Base-by-base conservation (phyloP, 108 stramenopile genomes). In the Skeletonema marinoi region DNA sequence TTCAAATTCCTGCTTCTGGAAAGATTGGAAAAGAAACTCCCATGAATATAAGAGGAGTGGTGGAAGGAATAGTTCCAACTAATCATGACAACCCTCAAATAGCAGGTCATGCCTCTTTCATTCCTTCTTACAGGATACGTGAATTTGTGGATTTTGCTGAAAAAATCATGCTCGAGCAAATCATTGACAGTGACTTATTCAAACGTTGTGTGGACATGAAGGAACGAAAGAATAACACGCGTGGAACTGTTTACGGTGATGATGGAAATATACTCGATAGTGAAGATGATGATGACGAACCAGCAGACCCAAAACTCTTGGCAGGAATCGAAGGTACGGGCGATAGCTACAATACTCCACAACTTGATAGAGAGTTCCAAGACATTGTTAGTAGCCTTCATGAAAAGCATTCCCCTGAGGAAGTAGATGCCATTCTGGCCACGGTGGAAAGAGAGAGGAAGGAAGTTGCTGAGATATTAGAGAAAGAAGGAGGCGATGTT, bases 1-100 rank as follows among this genome's bases (percentile, higher is more conserved):
- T 93, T 46, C 87, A 93, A 51, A 59, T 80, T 0, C 62, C 73
- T 13, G 13, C 32, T 50, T 30, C 42, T 21, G 32, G 14, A n/a
- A 65, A 39, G 8, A 65, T 35, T 2, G 65, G 14, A 41, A 71
- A 46, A 12, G 31, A 42, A 31, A n/a, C 21, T 33, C 73, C 73
- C 4, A 58, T 74, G 13, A 78, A 60, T 16, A 77, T 92, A 31
- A 84, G 88, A 48, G 93, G 93, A n/a, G 87, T 89, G 35, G 89
- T 94, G 7, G 93, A 94, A 80, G 93, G 93, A 36, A 91, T 94
- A 41, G 90, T 94, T 16, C 89, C 91, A 48, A 76, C 78, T 9
- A 81, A 81, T 72, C 88, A 91, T 67, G 78, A 88, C 19, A 78
- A 92, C 59, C 19, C 79, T 39, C 71, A 81, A 29, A 73, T 94